phyloP scores from a whole-genome alignment of 345 rosid genomes.

The Dimocarpus longan region DNA sequence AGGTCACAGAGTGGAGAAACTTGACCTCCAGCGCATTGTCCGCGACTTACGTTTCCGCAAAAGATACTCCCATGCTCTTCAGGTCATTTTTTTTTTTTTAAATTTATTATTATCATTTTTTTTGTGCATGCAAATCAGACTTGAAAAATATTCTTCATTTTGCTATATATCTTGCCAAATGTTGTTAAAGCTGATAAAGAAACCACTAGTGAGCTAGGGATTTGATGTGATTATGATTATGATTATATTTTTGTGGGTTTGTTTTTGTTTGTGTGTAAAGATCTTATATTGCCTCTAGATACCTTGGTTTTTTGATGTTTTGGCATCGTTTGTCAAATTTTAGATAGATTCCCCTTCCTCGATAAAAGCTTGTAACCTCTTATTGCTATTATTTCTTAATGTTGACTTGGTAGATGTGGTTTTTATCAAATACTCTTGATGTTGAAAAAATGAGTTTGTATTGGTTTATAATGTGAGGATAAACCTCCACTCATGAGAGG shows the following conservation, averaged over 20 bases:
- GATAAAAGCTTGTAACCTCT: not conserved
- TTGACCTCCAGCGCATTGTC: conserved; percentile 30
- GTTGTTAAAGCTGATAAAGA: not conserved
- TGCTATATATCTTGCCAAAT: not conserved
- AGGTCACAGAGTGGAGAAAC: conserved; percentile 16
- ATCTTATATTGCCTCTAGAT: not conserved
- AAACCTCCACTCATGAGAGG: no score
- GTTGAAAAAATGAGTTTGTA: no score
- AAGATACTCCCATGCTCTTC: conserved; percentile 42
- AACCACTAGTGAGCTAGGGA: not conserved
- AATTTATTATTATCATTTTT: not conserved
- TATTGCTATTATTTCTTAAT: no score
- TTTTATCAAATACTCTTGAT: no score
- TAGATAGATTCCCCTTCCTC: not conserved
- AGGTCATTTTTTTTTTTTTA: conserved; percentile 26
- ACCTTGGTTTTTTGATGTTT: not conserved
- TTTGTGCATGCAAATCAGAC: not conserved
- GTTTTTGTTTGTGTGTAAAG: no score
- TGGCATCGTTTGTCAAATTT: not conserved
- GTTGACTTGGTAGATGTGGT: no score
- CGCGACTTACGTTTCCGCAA: conserved; percentile 38
- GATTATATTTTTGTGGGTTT: not conserved
- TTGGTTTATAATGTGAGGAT: no score
- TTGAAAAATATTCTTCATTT: not conserved
- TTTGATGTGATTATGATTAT: not conserved